A percentile compares a stretch with the other conserved stretches of the same genome.
Conservation (phyloP, 1,284 basidiomycete genomes). For the Ceratobasidium sp. region DNA sequence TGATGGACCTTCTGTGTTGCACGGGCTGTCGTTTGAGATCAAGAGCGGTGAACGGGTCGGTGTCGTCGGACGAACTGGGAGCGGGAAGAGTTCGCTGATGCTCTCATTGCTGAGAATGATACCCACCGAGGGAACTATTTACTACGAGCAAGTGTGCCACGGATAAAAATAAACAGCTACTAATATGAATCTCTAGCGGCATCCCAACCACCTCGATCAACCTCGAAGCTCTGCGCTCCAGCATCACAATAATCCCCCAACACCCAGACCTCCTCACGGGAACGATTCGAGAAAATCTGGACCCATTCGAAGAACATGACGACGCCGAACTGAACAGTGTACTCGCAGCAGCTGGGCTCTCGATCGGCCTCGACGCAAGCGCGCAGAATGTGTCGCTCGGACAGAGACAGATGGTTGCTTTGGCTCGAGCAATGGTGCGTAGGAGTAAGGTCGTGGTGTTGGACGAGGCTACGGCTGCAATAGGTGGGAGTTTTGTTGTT, state of each 20-base stretch:
- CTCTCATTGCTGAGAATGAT: slow-evolving; percentile 57
- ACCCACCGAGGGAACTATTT: slow-evolving; percentile 60
- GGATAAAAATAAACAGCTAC: too few species aligned
- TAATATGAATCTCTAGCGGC: slow-evolving; percentile 31
- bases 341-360: slow-evolving; percentile 34
- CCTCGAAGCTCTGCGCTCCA: slow-evolving; percentile 60
- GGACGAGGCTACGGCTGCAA: slow-evolving; percentile 43
- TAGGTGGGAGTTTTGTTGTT: slow-evolving; percentile 8
- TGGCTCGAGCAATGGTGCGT: slow-evolving; percentile 38
- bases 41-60: slow-evolving; percentile 67
- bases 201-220: slow-evolving; percentile 57
- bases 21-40: slow-evolving; percentile 62
- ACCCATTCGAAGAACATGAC: slow-evolving; percentile 41
- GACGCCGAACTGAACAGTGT: slow-evolving; percentile 37
- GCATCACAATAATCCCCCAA: slow-evolving; percentile 50
- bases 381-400: slow-evolving; percentile 37
- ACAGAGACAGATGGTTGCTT: slow-evolving; percentile 37
- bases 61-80: slow-evolving; percentile 75
- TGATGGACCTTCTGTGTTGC: slow-evolving; percentile 58
- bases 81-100: slow-evolving; percentile 66
- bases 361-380: slow-evolving; percentile 42
- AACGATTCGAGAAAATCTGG: slow-evolving; percentile 41
- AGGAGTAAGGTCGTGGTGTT: slow-evolving; percentile 17
- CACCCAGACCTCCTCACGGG: slow-evolving; percentile 37
- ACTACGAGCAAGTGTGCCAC: slow-evolving; percentile 51